Evolutionary conservation across 2,329 filamentous ascomycete genomes (phyloP), one percentile per base, ranked within the genome.

Genomic region (Claviceps citrina): DNA sequence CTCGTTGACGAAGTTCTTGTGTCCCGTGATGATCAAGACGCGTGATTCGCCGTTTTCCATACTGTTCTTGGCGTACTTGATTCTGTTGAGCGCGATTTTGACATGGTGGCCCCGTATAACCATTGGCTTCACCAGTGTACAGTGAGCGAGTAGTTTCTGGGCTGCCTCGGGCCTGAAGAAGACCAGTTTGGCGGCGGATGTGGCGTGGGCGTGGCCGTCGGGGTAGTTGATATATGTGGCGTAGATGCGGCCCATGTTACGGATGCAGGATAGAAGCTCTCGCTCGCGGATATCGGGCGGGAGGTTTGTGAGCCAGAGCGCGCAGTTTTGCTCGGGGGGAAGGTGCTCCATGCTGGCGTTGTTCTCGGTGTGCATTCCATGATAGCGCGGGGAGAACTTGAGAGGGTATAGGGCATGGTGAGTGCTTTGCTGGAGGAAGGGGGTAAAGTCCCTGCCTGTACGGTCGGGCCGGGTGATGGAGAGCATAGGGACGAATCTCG

Each of bases 241-340:
- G 49, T 59, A 73, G 9, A 75, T 54, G 41, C 71, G 68, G 2
- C 71, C 71, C 24, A 65, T 55, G 43, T 58, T 49, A 9, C 61
- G 59, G 32, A 75, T 62, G 3, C 56, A 45, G 1, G 48, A 42
- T 1, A 75, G 62, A 1, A 75, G 65, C 46, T 65, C 57, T 20
- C 52, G 46, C 31, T 64, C 58, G 2, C 56, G 62, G 31, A 67
- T 52, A 39, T 58, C 45, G 0, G 64, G 56, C 0, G 70, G 67
- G 0, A 76, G 59, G 37, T 69, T 67, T 2, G 64, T 68, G 20
- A 76, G 46, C 64, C 69, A 75, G 1, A 75, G 54, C 0, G 67
- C 61, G 25, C 68, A 71, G 51, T 71, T 74, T 25, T 61, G 39
- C 9, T 56, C 53, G 1, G 52, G 40, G 0, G 44, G 7, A 5